Evolutionary conservation across 257 asterid genomes (phyloP).

Genomic region (Solanum virginianum): DNA sequence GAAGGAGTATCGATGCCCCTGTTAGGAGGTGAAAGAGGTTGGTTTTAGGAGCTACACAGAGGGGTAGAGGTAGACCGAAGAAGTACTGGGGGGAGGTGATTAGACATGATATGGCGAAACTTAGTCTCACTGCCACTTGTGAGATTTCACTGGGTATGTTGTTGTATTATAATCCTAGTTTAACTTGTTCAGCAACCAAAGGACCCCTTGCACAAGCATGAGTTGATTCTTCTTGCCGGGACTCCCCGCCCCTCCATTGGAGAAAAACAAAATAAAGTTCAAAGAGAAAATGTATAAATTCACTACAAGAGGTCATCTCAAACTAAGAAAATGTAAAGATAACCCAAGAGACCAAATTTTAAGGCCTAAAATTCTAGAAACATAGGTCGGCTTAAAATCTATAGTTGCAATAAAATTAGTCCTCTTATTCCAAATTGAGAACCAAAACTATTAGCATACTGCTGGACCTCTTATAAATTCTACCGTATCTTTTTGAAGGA

Average conservation of each 20-base stretch:
- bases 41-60: too few species aligned
- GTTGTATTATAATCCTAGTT: neutral
- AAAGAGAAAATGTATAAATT: neutral
- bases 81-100: too few species aligned
- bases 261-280: neutral
- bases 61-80: too few species aligned
- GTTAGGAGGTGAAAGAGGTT: too few species aligned
- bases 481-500: neutral
- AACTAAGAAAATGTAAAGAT: neutral
- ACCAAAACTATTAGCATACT: neutral
- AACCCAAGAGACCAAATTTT: neutral
- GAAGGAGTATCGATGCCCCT: too few species aligned
- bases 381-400: neutral
- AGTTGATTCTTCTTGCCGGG: neutral
- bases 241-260: neutral
- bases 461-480: neutral
- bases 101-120: too few species aligned
- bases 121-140: too few species aligned
- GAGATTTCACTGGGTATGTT: too few species aligned
- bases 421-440: neutral
- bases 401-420: neutral
- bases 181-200: neutral
- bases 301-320: neutral
- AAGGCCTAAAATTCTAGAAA: neutral
- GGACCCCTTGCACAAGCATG: neutral